A percentile compares a stretch with the other conserved stretches of the same genome.
Conservation (phyloP, 306 rosid genomes). For the Cyclanthera cordifolia region DNA sequence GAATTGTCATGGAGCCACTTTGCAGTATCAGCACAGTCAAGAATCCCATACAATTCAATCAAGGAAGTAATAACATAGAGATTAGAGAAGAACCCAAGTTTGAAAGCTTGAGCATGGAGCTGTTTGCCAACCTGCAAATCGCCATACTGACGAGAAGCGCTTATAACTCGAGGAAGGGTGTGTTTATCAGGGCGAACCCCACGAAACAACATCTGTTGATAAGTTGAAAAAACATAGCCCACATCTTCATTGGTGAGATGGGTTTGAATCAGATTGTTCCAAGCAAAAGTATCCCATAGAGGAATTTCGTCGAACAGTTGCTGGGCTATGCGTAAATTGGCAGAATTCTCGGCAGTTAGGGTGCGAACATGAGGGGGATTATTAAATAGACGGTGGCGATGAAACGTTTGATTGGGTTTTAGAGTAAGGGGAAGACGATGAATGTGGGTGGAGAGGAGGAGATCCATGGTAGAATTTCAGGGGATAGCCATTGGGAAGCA, state of each 20-base stretch:
- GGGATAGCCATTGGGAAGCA: not conserved
- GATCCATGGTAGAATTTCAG: not conserved
- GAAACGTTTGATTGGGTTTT: not conserved
- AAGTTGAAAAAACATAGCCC: conserved; percentile 27
- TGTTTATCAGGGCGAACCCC: conserved; percentile 43
- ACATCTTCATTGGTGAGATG: conserved; percentile 29
- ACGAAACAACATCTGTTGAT: conserved; percentile 41
- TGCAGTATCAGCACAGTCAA: conserved; percentile 32
- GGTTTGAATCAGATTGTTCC: conserved; percentile 58
- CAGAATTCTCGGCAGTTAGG: not conserved
- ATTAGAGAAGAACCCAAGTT: conserved; percentile 38
- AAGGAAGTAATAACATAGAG: conserved; percentile 36
- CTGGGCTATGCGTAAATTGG: conserved; percentile 9
- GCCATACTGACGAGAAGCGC: conserved; percentile 35
- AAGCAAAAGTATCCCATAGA: conserved; percentile 41
- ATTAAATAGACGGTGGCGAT: not conserved
- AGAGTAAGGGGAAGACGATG: not conserved
- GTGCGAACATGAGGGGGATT: conserved; percentile 1
- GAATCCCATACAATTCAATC: conserved; percentile 45
- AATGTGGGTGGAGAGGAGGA: conserved; percentile 1
- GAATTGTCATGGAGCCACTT: conserved; percentile 34
- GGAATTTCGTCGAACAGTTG: conserved; percentile 49
- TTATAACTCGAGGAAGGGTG: conserved; percentile 52
- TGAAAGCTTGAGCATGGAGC: conserved; percentile 47
- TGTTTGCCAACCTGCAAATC: conserved; percentile 38